Conservation (phyloP, 768 basidiomycete genomes). For the Termitomyces bulborhizus region DNA sequence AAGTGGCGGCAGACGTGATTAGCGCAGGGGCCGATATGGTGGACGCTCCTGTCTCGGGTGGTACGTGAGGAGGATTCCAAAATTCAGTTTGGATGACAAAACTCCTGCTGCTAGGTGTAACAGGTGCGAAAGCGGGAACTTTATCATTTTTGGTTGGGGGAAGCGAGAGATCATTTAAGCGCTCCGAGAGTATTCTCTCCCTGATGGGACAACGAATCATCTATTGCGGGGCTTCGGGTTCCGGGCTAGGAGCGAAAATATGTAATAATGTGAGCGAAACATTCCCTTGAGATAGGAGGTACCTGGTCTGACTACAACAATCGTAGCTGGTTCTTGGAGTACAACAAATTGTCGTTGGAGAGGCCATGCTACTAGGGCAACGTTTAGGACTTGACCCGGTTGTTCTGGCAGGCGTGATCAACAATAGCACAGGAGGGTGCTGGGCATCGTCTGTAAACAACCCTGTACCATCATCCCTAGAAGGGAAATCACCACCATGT, state of each 20-base stretch:
- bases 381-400: constrained; percentile 74
- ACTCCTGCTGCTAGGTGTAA: constrained; percentile 46
- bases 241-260: constrained; percentile 84
- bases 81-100: neutral
- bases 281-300: neutral
- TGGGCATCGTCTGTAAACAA: constrained; percentile 87
- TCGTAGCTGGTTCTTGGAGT: constrained; percentile 63
- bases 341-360: constrained; percentile 79
- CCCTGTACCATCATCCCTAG: constrained; percentile 71
- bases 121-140: constrained; percentile 83
- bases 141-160: constrained; percentile 93
- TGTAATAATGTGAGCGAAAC: constrained; percentile 68
- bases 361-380: constrained; percentile 85
- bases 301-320: neutral
- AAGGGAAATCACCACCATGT: constrained; percentile 72
- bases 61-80: constrained; percentile 31
- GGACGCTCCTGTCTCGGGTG: constrained; percentile 93
- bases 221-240: constrained; percentile 76
- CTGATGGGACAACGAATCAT: constrained; percentile 81
- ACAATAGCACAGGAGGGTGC: constrained; percentile 77
- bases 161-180: constrained; percentile 46
- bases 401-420: constrained; percentile 77
- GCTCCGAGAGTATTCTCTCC: constrained; percentile 53
- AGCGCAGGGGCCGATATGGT: constrained; percentile 66
- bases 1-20: constrained; percentile 51